A percentile compares a stretch with the other conserved stretches of the same genome.
phyloP scores from a whole-genome alignment of 2,329 filamentous ascomycete genomes.

The Capronia coronata region DNA sequence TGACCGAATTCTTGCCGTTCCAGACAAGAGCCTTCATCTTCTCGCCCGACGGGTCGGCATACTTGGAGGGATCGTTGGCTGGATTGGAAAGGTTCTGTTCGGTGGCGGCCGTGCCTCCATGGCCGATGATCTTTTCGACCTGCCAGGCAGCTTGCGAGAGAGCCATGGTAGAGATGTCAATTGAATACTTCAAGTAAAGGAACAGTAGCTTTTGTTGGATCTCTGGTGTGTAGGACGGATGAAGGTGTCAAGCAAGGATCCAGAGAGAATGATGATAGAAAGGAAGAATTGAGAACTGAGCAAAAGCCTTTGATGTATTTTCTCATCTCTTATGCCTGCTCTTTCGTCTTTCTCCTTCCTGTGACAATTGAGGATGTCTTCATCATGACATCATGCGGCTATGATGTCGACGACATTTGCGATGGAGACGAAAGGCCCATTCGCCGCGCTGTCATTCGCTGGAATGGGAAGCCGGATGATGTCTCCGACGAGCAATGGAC shows the following conservation, averaged over 20 bases:
- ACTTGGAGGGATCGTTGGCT: slow-evolving; percentile 45
- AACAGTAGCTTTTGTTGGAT: too few relatives aligned
- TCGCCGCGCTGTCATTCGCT: not conserved
- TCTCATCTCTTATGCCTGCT: too few relatives aligned
- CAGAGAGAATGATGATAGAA: too few relatives aligned
- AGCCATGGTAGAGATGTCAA: slow-evolving; percentile 42
- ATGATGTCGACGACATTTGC: not conserved
- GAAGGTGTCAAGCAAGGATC: too few relatives aligned
- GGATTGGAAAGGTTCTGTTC: slow-evolving; percentile 65
- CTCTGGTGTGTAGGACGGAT: too few relatives aligned
- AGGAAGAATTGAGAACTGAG: too few relatives aligned
- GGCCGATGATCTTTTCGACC: slow-evolving; percentile 62
- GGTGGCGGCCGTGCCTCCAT: slow-evolving; percentile 58
- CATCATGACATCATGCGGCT: slow-evolving; percentile 24
- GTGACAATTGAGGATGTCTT: too few relatives aligned
- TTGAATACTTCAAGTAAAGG: not conserved
- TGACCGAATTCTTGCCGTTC: slow-evolving; percentile 73
- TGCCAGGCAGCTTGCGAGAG: slow-evolving; percentile 61
- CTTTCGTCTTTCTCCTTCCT: too few relatives aligned
- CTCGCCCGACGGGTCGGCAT: slow-evolving; percentile 47
- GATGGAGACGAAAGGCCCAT: not conserved
- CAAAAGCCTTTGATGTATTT: too few relatives aligned
- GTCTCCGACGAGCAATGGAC: not conserved
- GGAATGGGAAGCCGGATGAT: not conserved
- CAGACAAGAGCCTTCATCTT: slow-evolving; percentile 76